phyloP scores from a whole-genome alignment of 768 basidiomycete genomes.

The Suillus decipiens region DNA sequence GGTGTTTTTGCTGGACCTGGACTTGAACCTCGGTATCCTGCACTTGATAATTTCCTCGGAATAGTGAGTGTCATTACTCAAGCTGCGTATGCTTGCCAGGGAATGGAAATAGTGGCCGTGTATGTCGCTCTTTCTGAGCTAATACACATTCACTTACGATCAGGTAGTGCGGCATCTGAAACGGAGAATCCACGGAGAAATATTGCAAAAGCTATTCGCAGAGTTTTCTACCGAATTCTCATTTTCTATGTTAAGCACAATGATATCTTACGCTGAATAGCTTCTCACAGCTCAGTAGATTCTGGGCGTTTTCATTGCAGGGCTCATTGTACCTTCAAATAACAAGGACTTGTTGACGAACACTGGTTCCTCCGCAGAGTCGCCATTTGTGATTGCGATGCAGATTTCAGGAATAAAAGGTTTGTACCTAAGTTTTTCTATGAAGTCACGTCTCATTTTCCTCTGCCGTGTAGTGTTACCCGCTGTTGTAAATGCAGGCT shows the following conservation, averaged over 20 bases:
- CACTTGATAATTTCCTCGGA: constrained; percentile 21
- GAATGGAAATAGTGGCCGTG: constrained; percentile 48
- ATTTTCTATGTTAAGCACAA: constrained; percentile 62
- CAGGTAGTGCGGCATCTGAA: constrained; percentile 67
- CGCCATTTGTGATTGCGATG: constrained; percentile 84
- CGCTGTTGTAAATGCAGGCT: constrained; percentile 68
- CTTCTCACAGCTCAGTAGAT: constrained; percentile 39
- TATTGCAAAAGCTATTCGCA: constrained; percentile 70
- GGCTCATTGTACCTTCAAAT: constrained; percentile 74
- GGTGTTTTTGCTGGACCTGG: constrained; percentile 42
- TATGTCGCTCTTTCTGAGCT: constrained; percentile 12
- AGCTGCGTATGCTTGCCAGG: constrained; percentile 58
- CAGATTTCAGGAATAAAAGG: constrained; percentile 65
- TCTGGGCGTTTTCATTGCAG: constrained; percentile 66
- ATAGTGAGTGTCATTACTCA: constrained; percentile 53
- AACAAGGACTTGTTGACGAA: constrained; percentile 46
- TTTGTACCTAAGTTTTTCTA: constrained; percentile 19
- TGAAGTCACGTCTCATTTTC: constrained; percentile 6
- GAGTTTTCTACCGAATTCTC: constrained; percentile 80
- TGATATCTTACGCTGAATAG: not conserved
- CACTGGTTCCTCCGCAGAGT: constrained; percentile 63
- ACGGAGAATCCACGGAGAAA: constrained; percentile 77
- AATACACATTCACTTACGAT: not conserved
- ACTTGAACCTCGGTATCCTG: constrained; percentile 9
- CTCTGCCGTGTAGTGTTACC: constrained; percentile 42